These are phyloP conservation scores for Plasmodium berghei DNA, from an alignment of 169 alveolate species.

Conservation along the genomic window DNA sequence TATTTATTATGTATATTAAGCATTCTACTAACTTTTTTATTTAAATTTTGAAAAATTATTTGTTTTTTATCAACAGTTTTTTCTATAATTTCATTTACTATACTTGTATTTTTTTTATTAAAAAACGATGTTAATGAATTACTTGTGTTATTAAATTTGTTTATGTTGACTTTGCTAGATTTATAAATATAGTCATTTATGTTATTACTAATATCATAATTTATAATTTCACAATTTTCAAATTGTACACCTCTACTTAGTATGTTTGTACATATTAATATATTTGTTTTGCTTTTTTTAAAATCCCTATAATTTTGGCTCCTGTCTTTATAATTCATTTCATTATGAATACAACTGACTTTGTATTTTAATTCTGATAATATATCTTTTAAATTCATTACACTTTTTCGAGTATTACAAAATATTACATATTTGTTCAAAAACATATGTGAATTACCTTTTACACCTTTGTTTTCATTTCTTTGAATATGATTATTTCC, in stretches of 20 bases:
- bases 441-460: not conserved
- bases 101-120: slow-evolving; percentile 41
- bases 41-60: slow-evolving; percentile 69
- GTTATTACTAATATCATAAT: slow-evolving; percentile 70
- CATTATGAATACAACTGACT: slow-evolving; percentile 68
- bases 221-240: slow-evolving; percentile 62
- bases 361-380: slow-evolving; percentile 51
- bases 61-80: slow-evolving; percentile 65
- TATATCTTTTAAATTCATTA: slow-evolving; percentile 27
- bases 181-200: slow-evolving; percentile 75
- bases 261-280: slow-evolving; percentile 71
- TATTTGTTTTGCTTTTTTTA: slow-evolving; percentile 39
- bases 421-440: slow-evolving; percentile 48
- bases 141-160: slow-evolving; percentile 5
- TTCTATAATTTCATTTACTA: slow-evolving; percentile 72
- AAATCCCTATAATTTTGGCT: slow-evolving; percentile 57
- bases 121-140: slow-evolving; percentile 65
- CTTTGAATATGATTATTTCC: not conserved
- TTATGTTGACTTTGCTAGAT: slow-evolving; percentile 21
- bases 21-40: slow-evolving; percentile 73
- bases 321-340: slow-evolving; percentile 72
- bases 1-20: slow-evolving; percentile 51
- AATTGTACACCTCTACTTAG: slow-evolving; percentile 67
- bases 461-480: too few species aligned
- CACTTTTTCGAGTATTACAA: slow-evolving; percentile 76